Evolutionary conservation across 208 protist genomes (phyloP), one percentile per base, ranked within the genome.

Genomic region (Crithidia thermophila): DNA sequence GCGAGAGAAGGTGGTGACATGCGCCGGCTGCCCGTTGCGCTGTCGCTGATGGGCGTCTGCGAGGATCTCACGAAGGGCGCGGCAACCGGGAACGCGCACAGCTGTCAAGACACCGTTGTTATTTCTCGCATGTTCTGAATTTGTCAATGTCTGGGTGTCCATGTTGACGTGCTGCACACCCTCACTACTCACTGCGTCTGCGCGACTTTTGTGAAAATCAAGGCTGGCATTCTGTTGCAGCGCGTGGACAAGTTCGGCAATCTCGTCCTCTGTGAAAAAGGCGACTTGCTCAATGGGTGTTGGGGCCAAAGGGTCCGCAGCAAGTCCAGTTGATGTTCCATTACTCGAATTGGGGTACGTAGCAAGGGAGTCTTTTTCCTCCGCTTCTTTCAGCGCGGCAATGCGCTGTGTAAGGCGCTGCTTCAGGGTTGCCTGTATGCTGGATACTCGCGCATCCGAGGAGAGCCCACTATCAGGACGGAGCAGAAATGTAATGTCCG

Each of bases 1-100:
- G 18, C 73, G 60, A 27, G 79, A 94, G 62, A 92, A 91, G 1
- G 92, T 96, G 6, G 87, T 84, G 6, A 93, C 69, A 16, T 70
- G 84, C 3, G 60, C 51, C 20, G 64, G 31, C 20, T 16, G 16
- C 4, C 60, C 68, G 9, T 11, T 18, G 13, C 28, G 10, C 2
- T 46, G 53, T 2, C 39, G 27, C 9, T 4, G 16, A 36, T 28
- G 7, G 1, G 42, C 20, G 6, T 75, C 68, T 0, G 37, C 33
- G n/a, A 23, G 3, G 0, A 75, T 27, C 4, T 67, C 52, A 18
- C 52, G 59, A 30, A 75, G 28, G 1, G 68, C 57, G 13, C 42
- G 53, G 27, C 68, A 75, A 11, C 68, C 68, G 9, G 60, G 60
- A 36, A 68, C 45, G 16, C 33, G 27, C 5, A 21, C 3, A 5